Conservation (phyloP, 148 eudicot genomes). For the Diospyros kaki region DNA sequence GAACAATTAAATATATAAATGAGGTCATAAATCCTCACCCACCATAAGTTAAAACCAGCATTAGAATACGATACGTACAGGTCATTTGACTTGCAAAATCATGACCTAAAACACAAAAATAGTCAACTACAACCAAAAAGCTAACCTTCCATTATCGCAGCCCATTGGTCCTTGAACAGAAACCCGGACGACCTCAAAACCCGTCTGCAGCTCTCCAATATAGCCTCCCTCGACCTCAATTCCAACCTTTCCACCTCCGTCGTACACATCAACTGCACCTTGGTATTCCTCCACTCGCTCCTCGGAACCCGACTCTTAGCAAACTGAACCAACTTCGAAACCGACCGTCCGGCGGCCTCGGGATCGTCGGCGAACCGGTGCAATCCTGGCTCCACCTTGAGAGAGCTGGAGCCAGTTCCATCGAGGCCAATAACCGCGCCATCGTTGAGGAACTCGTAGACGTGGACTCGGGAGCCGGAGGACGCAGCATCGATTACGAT, state of each 20-base stretch:
- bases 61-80: neutral
- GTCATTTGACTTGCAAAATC: neutral
- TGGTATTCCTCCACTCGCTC: conserved; percentile 35
- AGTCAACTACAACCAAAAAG: neutral
- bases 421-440: conserved; percentile 19
- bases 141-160: conserved; percentile 32
- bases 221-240: neutral
- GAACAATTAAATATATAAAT: neutral
- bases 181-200: conserved; percentile 43
- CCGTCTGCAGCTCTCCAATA: conserved; percentile 31
- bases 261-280: conserved; percentile 30
- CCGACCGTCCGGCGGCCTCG: conserved; percentile 6
- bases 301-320: conserved; percentile 29
- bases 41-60: neutral
- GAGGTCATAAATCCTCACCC: neutral
- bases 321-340: conserved; percentile 33
- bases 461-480: conserved; percentile 24
- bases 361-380: conserved; percentile 5
- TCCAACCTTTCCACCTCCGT: conserved; percentile 5
- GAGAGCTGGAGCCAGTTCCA: conserved; percentile 7
- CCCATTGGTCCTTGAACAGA: conserved; percentile 35
- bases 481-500: conserved; percentile 22
- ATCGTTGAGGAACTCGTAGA: conserved; percentile 27
- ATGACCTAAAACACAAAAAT: neutral
- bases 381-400: conserved; percentile 17